Evolutionary conservation across 2,329 filamentous ascomycete genomes (phyloP).

Genomic region (Ophiocordyceps camponoti-floridani): DNA sequence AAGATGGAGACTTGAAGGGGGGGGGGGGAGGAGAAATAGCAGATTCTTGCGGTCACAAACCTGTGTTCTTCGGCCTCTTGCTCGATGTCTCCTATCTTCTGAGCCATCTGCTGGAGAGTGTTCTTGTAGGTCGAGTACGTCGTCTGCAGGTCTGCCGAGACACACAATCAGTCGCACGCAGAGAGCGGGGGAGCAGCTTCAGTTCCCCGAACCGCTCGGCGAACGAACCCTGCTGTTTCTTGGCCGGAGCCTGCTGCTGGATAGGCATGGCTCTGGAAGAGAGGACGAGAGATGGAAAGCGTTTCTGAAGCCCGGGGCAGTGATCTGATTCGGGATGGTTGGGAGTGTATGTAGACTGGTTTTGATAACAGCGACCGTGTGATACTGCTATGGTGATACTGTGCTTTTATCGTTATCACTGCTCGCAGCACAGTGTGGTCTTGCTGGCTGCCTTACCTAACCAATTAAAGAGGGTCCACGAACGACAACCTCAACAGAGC

Average conservation of each 20-base stretch:
- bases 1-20: neutral
- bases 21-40: neutral
- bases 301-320: neutral
- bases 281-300: neutral
- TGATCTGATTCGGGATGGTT: neutral
- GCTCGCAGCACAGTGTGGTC: neutral
- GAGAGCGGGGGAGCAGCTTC: neutral
- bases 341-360: neutral
- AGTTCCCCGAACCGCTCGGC: neutral
- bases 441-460: neutral
- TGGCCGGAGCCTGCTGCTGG: slow-evolving; percentile 31
- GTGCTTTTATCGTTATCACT: too few relatives aligned
- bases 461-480: neutral
- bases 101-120: slow-evolving; percentile 75
- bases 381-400: neutral
- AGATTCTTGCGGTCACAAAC: slow-evolving; percentile 23
- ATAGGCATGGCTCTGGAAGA: slow-evolving; percentile 23
- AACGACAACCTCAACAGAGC: neutral
- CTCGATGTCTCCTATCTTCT: slow-evolving; percentile 95
- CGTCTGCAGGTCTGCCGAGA: slow-evolving; percentile 51
- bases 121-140: slow-evolving; percentile 67
- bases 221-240: slow-evolving; percentile 53
- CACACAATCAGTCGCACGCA: slow-evolving; percentile 1
- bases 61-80: slow-evolving; percentile 97
- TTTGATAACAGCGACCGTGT: neutral